Evolutionary conservation across 495 filamentous ascomycete genomes (phyloP), one percentile per base, ranked within the genome.

Genomic region (Podospora tetraspora): DNA sequence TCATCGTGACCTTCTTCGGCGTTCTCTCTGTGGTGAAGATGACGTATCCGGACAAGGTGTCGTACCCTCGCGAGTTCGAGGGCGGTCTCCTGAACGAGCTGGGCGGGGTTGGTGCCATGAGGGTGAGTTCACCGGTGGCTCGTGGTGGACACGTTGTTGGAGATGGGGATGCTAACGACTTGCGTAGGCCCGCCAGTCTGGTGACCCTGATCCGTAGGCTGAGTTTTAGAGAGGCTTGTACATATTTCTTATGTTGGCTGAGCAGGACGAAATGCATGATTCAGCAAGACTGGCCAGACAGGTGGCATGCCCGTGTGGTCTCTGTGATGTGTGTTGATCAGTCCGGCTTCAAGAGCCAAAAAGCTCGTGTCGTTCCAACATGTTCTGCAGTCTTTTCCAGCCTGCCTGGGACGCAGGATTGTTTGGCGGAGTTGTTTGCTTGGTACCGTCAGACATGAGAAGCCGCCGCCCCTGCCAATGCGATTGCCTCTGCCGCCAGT

Each of bases 31-130:
- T 87, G 25, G 88, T 96, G 56, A 89, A 87, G 76, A 71, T 85
- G 66, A 81, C 83, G 73, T 97, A 97, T 73, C 92, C 95, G n/a
- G 95, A 99, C 79, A 91, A 87, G 83, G 87, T 87, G 29, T 86
- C 88, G 59, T 89, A 83, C 71, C 91, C 92, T 3, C 88, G 90
- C 66, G 90, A 90, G 68, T 99, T 91, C 74, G 89, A 90, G 66
- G 91, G 85, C 67, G 96, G 96, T 27, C 78, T 99, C 67, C 89
- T 94, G 78, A 84, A 85, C 69, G 96, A 97, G 72, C 81, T 99
- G 62, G 96, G 95, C 61, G 95, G 95, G 23, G 65, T 80, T 25
- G 79, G 79, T 68, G 84, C 82, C 29, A 7, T 82, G 3, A 76
- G 83, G 70, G 85, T 84, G 74, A 78, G 84, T 80, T 52, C 12